Base-by-base conservation (phyloP, 768 basidiomycete genomes). In the Auricularia heimuer region DNA sequence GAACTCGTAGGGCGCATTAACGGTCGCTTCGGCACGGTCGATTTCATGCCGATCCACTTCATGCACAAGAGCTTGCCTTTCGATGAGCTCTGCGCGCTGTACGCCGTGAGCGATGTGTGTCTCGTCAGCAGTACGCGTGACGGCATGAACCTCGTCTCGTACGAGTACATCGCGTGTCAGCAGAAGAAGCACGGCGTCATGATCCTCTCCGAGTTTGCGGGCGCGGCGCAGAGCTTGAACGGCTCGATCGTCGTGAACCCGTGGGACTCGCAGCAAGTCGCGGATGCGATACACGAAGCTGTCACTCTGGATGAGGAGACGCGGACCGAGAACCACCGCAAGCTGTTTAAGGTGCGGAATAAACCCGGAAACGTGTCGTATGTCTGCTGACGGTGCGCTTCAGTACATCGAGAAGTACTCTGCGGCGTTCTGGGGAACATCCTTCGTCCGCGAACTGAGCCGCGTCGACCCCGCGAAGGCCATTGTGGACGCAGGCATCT, bases 11-110 rank as follows among this genome's bases (percentile, higher is more conserved):
- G 97, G 2, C 86, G 96, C 33, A 98, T 99, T 77, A 99, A 99
- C 73, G 97, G 97, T 7, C 89, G 94, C 8, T 99, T 99, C 71
- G 97, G 97, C 36, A 98, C 97, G 1, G 94, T 98, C 72, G 97
- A 99, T 70, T 98, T 96, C 74, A 97, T 98, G 93, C 97, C 97
- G 4, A 98, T 99, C 66, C 97, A 98, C 76, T 98, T 97, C 76
- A 93, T 98, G 92, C 96, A 98, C 83, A 95, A 95, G 77, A 89
- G 87, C 68, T 80, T 98, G 63, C 77, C 86, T 0, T 95, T 98
- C 72, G 92, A 97, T 73, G 97, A 99, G 73, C 83, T 99, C 7
- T 95, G 94, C 66, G 97, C 97, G n/a, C 83, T 99, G 64, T 99
- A 98, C 73, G 94, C 96, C 24, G 83, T 98, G 70, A 92, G 91